These are phyloP conservation scores for Aurantiochytrium sp. DNA, from an alignment of 108 stramenopile species.

Conservation along the genomic window DNA sequence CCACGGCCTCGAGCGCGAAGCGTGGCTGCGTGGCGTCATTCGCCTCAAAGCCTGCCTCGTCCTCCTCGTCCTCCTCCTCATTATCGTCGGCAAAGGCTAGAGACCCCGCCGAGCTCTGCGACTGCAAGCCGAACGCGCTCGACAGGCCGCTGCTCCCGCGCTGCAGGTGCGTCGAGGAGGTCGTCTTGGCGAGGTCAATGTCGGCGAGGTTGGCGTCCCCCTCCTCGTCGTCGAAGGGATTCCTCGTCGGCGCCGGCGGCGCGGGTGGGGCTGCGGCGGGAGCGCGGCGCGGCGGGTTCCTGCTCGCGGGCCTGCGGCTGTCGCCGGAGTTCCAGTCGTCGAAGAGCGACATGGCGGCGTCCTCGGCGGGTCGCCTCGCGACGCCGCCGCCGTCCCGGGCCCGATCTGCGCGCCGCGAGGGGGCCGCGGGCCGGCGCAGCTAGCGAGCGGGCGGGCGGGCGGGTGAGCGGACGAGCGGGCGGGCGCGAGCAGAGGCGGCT, in stretches of 20 bases:
- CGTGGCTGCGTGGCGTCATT: background rate
- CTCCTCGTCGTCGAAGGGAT: background rate
- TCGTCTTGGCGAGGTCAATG: too few species aligned
- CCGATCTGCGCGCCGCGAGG: too few species aligned
- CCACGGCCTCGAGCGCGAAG: background rate
- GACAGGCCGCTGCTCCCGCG: background rate
- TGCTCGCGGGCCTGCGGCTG: background rate
- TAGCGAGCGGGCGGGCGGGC: too few species aligned
- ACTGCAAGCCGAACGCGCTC: background rate
- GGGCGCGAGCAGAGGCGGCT: too few species aligned
- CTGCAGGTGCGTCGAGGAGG: too few species aligned
- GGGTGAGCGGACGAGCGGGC: too few species aligned
- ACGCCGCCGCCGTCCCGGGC: too few species aligned
- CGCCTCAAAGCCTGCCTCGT: background rate
- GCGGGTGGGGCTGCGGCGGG: background rate
- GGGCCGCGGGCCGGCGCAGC: too few species aligned
- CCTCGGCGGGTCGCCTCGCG: too few species aligned
- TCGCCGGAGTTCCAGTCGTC: conserved; percentile 1
- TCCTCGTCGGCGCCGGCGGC: background rate
- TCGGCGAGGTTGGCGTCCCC: background rate
- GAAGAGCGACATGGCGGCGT: background rate
- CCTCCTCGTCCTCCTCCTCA: background rate
- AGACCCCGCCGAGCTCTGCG: background rate
- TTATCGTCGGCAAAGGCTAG: background rate
- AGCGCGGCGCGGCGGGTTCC: background rate